Conservation (phyloP, 106 monocot genomes). For the Triglochin maritima region DNA sequence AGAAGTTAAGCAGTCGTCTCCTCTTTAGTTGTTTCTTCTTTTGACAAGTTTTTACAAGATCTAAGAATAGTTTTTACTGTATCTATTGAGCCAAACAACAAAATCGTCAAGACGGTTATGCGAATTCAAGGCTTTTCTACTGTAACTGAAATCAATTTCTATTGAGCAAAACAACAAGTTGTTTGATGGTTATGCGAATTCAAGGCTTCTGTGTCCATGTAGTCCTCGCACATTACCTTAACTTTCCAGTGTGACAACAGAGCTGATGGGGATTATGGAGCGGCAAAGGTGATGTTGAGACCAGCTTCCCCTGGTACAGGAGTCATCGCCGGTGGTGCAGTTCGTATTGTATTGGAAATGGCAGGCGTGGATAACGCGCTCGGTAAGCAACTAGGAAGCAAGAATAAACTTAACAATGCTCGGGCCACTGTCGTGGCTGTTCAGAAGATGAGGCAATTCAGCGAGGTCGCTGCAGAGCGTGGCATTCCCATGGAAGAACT, state of each 20-base stretch:
- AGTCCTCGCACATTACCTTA: too few relatives aligned
- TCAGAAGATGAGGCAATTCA: constrained; percentile 54
- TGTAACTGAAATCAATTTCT: too few relatives aligned
- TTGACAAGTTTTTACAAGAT: too few relatives aligned
- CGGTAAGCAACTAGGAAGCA: constrained; percentile 66
- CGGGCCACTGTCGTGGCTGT: constrained; percentile 30
- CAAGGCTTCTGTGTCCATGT: too few relatives aligned
- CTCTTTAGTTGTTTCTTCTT: too few relatives aligned
- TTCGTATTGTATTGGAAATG: constrained; percentile 71
- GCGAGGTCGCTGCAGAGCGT: constrained; percentile 51
- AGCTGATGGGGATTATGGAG: constrained; percentile 66
- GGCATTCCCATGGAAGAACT: constrained; percentile 85
- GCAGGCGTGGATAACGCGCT: constrained; percentile 84
- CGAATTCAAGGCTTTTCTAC: too few relatives aligned
- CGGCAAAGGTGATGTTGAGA: constrained; percentile 86
- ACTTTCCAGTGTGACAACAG: constrained; percentile 12
- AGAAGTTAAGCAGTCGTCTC: too few relatives aligned
- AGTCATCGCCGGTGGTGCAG: constrained; percentile 72
- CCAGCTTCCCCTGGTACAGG: constrained; percentile 87
- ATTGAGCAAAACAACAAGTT: too few relatives aligned
- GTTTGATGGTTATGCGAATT: too few relatives aligned
- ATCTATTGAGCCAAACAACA: too few relatives aligned
- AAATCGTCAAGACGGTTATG: too few relatives aligned
- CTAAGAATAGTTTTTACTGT: too few relatives aligned
- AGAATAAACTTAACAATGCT: constrained; percentile 29